These are phyloP conservation scores for Acanthamoeba healyi DNA, from an alignment of 208 protist genomes.

Conservation along the genomic window DNA sequence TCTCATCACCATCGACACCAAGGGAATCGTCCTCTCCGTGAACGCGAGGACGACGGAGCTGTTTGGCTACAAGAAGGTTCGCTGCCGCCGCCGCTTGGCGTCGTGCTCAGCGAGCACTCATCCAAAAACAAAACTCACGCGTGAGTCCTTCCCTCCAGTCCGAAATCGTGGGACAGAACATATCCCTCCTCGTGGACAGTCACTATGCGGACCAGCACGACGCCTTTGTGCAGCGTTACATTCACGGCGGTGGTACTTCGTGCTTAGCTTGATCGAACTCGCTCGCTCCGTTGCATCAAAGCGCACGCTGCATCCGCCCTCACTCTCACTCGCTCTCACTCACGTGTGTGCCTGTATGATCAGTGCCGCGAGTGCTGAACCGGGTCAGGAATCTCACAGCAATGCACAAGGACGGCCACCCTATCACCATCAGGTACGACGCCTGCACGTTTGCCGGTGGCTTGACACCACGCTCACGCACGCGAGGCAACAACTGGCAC, in stretches of 20 bases:
- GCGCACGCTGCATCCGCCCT: not conserved
- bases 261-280: not conserved
- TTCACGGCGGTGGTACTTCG: slow-evolving; percentile 59
- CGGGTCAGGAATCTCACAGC: slow-evolving; percentile 52
- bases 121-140: not conserved
- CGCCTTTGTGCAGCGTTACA: slow-evolving; percentile 42
- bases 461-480: not conserved
- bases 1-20: slow-evolving; percentile 32
- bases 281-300: not conserved
- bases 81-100: too few relatives aligned
- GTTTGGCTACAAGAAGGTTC: slow-evolving; percentile 54
- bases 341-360: too few relatives aligned
- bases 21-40: slow-evolving; percentile 58
- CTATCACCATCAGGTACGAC: slow-evolving; percentile 42
- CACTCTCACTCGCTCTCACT: not conserved
- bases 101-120: too few relatives aligned
- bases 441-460: not conserved
- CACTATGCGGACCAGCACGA: slow-evolving; percentile 5
- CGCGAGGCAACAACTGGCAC: not conserved
- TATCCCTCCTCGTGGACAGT: not conserved
- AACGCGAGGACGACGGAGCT: slow-evolving; percentile 34
- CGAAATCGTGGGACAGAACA: slow-evolving; percentile 55
- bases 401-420: slow-evolving; percentile 56
- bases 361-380: slow-evolving; percentile 51
- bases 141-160: not conserved